Base-by-base conservation (phyloP, 2,329 filamentous ascomycete species). In the Aspergillus amoenus region DNA sequence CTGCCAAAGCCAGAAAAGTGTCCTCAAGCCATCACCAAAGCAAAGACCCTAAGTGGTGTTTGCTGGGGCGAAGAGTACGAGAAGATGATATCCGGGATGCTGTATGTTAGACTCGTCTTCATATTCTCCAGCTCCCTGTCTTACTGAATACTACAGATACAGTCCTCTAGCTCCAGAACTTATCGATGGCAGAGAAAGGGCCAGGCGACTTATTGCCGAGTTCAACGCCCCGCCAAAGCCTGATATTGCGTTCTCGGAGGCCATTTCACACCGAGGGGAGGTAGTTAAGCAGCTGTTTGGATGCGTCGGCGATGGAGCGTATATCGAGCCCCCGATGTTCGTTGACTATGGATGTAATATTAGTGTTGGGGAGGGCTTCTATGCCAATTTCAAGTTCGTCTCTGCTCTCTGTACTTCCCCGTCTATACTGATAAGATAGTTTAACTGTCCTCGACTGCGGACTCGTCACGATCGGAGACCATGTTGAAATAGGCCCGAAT, bases 371-470 rank as follows among this genome's bases (percentile, higher is more conserved):
- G 55, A 59, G 9, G 32, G 37, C 5, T 62, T 64, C 15, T 66
- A 63, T 37, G 62, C 61, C 17, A 65, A 66, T 12, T 66, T 66
- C 40, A 57, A 59, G 55, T 63, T 32, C 15, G 55, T 58, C 8
- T 6, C 8, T 12, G 12, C 2, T 12, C 4, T 24, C 18, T 9
- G n/a, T 18, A 9, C 3, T 49, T 22, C 8, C 12, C 13, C 8
- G 4, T 24, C 77, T 11, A 85, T 52, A 7, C 15, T 21, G 6
- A 12, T 5, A 5, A 21, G 27, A 4, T 67, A 88, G 87, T 63
- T 78, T 83, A n/a, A 64, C 76, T 0, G 77, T 83, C 37, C 66
- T 82, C 17, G 81, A 83, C 62, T 81, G 77, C 46, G 75, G 74
- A 2, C 68, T 82, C 0, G 78, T 83, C 4, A 79, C 73, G 0